Conservation (phyloP, 305 asterid genomes). For the Solanum hybrid region DNA sequence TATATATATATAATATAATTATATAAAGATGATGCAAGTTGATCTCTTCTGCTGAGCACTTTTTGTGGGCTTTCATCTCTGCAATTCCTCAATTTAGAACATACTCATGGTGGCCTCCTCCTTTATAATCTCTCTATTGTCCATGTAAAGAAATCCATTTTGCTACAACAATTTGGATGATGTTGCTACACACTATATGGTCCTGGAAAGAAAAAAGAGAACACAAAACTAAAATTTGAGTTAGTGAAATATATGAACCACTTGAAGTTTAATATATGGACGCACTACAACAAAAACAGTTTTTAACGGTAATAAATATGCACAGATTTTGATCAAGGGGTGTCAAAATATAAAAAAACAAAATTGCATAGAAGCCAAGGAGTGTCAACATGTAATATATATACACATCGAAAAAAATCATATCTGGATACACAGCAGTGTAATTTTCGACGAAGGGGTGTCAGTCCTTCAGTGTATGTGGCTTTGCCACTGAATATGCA, state of each 20-base stretch:
- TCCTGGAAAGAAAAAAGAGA: background rate
- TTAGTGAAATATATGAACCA: background rate
- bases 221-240: background rate
- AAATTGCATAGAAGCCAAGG: too few species aligned
- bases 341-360: too few species aligned
- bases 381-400: too few species aligned
- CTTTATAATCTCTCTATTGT: background rate
- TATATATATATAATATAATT: too few species aligned
- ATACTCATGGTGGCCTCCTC: background rate
- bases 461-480: too few species aligned
- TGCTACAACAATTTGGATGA: background rate
- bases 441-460: too few species aligned
- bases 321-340: too few species aligned
- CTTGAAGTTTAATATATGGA: background rate
- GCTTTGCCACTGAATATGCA: too few species aligned
- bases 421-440: too few species aligned
- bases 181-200: background rate
- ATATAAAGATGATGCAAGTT: background rate
- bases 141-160: background rate
- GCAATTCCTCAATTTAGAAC: background rate
- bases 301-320: too few species aligned
- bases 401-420: too few species aligned
- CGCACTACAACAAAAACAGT: background rate
- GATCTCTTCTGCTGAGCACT: background rate
- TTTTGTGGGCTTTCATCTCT: background rate